Percentiles rank a stretch among this genome's conserved stretches.
phyloP scores from a whole-genome alignment of 2,329 filamentous ascomycete species.

The Penicillium sp. region DNA sequence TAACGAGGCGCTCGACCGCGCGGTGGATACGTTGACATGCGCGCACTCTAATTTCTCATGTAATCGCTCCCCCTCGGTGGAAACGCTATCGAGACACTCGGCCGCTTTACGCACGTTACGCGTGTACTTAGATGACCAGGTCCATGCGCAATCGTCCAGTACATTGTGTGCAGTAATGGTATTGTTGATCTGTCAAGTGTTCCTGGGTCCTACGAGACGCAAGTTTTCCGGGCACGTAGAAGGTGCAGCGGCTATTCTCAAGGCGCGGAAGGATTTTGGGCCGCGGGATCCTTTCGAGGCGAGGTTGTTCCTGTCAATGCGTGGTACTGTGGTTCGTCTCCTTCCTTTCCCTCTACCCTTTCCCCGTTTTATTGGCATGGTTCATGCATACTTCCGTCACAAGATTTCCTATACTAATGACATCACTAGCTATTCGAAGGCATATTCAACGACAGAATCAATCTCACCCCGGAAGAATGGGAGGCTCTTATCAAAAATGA shows the following conservation, averaged over 20 bases:
- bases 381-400: not conserved
- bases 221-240: slow-evolving; percentile 37
- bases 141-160: slow-evolving; percentile 35
- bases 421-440: slow-evolving; percentile 40
- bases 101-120: slow-evolving; percentile 33
- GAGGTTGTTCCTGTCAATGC: slow-evolving; percentile 38
- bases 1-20: slow-evolving; percentile 52
- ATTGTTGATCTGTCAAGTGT: slow-evolving; percentile 37
- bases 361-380: not conserved
- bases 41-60: slow-evolving; percentile 34
- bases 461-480: slow-evolving; percentile 40
- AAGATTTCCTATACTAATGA: not conserved
- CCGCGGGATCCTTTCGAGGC: slow-evolving; percentile 40
- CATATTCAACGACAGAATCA: slow-evolving; percentile 39
- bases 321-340: slow-evolving; percentile 40
- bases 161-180: slow-evolving; percentile 45
- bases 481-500: slow-evolving; percentile 35
- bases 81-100: slow-evolving; percentile 37
- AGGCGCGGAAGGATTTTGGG: slow-evolving; percentile 34
- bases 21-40: slow-evolving; percentile 35
- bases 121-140: slow-evolving; percentile 34
- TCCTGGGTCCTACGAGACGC: slow-evolving; percentile 22
- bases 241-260: slow-evolving; percentile 42
- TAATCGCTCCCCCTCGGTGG: slow-evolving; percentile 16
- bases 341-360: no score